Conservation (phyloP, 2,329 filamentous ascomycete species). For the Fusarium fracticaudum region DNA sequence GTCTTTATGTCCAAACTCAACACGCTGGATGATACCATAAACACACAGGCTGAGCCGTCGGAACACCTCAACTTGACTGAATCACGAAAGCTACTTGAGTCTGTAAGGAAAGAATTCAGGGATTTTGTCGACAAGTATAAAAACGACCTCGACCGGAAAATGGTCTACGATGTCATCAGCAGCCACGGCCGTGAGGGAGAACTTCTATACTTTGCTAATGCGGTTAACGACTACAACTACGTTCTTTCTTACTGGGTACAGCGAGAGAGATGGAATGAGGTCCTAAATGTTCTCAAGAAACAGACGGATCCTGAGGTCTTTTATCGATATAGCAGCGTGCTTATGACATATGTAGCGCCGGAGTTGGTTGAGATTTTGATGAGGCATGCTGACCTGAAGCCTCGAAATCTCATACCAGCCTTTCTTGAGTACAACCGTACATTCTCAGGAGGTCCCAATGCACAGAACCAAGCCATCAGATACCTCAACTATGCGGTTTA, state of each 20-base stretch:
- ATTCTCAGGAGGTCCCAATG: slow-evolving; percentile 68
- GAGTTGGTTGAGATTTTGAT: slow-evolving; percentile 96
- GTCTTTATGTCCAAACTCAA: slow-evolving; percentile 98
- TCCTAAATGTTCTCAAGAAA: slow-evolving; percentile 87
- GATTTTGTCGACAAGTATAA: slow-evolving; percentile 90
- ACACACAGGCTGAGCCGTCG: slow-evolving; percentile 83
- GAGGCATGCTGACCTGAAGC: slow-evolving; percentile 85
- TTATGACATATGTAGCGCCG: slow-evolving; percentile 87
- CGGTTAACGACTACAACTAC: slow-evolving; percentile 91
- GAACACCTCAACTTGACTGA: slow-evolving; percentile 77
- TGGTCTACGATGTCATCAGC: slow-evolving; percentile 94
- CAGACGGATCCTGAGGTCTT: slow-evolving; percentile 94
- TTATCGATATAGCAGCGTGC: slow-evolving; percentile 95
- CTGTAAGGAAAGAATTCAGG: slow-evolving; percentile 81
- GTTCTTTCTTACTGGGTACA: slow-evolving; percentile 98
- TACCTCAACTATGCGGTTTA: slow-evolving; percentile 96
- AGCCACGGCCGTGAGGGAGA: slow-evolving; percentile 95
- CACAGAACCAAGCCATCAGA: slow-evolving; percentile 88
- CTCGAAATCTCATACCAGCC: slow-evolving; percentile 89
- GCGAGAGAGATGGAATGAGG: slow-evolving; percentile 89
- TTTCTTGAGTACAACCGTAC: slow-evolving; percentile 92
- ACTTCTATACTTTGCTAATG: slow-evolving; percentile 88
- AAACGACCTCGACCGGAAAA: slow-evolving; percentile 86
- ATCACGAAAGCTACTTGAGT: slow-evolving; percentile 75
- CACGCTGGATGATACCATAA: slow-evolving; percentile 90